These are phyloP conservation scores for Candida mattraensis DNA, from an alignment of 805 yeast species.

Conservation along the genomic window DNA sequence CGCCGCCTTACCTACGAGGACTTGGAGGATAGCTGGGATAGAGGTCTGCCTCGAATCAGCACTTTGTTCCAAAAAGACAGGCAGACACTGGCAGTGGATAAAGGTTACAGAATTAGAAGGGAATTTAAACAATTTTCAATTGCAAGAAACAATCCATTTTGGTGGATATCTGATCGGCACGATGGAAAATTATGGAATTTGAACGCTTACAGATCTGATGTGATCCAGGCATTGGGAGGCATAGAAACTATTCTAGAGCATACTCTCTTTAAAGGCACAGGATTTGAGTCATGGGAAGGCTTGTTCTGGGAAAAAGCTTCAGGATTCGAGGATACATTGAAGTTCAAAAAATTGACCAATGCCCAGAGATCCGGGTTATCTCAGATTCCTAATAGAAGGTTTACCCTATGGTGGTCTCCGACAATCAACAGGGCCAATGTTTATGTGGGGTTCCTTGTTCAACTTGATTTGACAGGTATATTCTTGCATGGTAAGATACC, in stretches of 20 bases:
- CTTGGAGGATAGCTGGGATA: constrained; percentile 91
- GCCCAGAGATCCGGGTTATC: constrained; percentile 97
- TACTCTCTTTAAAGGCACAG: constrained; percentile 93
- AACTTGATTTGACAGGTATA: constrained; percentile 93
- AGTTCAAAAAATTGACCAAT: constrained; percentile 90
- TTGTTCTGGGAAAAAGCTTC: constrained; percentile 97
- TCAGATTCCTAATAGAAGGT: constrained; percentile 96
- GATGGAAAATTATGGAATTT: constrained; percentile 97
- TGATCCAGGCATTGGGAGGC: constrained; percentile 96
- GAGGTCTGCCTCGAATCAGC: constrained; percentile 95
- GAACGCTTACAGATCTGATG: constrained; percentile 90
- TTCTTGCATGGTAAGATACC: constrained; percentile 98
- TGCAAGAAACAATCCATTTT: constrained; percentile 79
- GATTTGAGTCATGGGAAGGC: constrained; percentile 98
- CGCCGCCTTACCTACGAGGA: constrained; percentile 90
- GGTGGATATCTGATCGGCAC: constrained; percentile 95
- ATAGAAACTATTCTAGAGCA: constrained; percentile 95
- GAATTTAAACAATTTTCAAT: constrained; percentile 74
- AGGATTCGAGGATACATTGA: constrained; percentile 95
- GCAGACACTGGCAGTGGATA: constrained; percentile 90
- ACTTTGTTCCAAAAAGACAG: constrained; percentile 94
- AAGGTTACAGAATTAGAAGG: constrained; percentile 84
- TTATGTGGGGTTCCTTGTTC: constrained; percentile 95
- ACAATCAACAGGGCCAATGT: constrained; percentile 97
- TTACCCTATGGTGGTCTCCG: constrained; percentile 99